These are phyloP conservation scores for Euphorbia peplus DNA, from an alignment of 345 rosid genomes.

Conservation along the genomic window DNA sequence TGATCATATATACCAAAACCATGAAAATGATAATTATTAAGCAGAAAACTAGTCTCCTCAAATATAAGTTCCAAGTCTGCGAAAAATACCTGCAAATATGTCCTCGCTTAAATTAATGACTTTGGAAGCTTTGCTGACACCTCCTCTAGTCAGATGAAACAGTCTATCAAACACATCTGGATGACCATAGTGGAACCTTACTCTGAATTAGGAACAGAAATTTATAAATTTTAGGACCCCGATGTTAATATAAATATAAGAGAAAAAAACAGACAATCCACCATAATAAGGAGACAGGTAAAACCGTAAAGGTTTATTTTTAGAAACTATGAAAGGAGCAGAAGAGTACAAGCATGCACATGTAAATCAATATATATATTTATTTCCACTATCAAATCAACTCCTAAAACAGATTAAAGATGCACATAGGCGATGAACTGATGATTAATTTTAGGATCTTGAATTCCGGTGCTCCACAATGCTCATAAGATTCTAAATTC, in stretches of 20 bases:
- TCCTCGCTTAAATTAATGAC: slow-evolving; percentile 97
- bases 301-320: not conserved
- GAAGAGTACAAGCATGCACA: not conserved
- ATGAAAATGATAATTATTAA: not conserved
- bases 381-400: not conserved
- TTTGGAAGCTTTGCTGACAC: slow-evolving; percentile 96
- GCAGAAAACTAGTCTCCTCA: too few species aligned
- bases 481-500: not conserved
- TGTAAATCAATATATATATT: not conserved
- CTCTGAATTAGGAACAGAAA: slow-evolving; percentile 45
- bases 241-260: too few species aligned
- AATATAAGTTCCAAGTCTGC: not conserved
- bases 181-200: slow-evolving; percentile 98
- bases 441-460: not conserved
- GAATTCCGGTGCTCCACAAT: not conserved
- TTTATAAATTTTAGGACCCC: not conserved
- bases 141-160: slow-evolving; percentile 97
- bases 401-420: not conserved
- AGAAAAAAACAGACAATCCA: not conserved
- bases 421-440: not conserved
- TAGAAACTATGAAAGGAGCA: not conserved
- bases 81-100: slow-evolving; percentile 77
- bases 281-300: not conserved
- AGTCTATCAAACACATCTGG: slow-evolving; percentile 99
- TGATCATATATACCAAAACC: slow-evolving; percentile 20